phyloP scores from a whole-genome alignment of 192 early-diverging fungal species.

The Backusella tarrabulga region DNA sequence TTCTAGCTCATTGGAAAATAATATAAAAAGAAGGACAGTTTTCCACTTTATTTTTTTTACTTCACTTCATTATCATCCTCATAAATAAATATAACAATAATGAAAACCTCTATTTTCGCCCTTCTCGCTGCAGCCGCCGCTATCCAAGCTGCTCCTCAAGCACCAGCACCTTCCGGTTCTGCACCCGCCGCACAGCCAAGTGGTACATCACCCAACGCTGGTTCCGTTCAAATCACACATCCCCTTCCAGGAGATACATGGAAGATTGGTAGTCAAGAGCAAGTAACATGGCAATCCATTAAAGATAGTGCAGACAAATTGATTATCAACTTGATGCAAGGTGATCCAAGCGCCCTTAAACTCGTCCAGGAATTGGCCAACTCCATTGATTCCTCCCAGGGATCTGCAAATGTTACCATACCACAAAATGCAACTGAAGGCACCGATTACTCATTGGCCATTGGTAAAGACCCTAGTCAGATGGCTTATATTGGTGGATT shows the following conservation, averaged over 20 bases:
- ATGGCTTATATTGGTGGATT: constrained; percentile 29
- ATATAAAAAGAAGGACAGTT: background rate
- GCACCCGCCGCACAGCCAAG: background rate
- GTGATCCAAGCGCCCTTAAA: constrained; percentile 11
- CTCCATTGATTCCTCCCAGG: constrained; percentile 1
- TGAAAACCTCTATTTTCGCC: constrained; percentile 6
- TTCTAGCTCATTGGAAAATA: background rate
- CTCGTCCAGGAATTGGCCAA: constrained; percentile 4
- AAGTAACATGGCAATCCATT: constrained; percentile 12
- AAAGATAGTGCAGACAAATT: constrained; percentile 6
- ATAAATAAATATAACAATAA: background rate
- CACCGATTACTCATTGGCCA: constrained; percentile 18
- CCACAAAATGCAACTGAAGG: constrained; percentile 19
- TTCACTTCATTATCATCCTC: background rate
- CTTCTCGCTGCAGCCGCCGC: background rate
- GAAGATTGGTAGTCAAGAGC: constrained; percentile 14
- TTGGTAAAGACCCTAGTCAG: constrained; percentile 9
- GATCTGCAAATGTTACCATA: constrained; percentile 2
- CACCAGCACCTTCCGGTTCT: background rate
- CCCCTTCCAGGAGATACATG: constrained; percentile 20
- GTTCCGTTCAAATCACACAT: constrained; percentile 14
- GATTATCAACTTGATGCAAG: constrained; percentile 24
- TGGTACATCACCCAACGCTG: background rate
- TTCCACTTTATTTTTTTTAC: background rate
- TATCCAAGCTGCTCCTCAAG: background rate